These are phyloP conservation scores for Amanita exitialis DNA, from an alignment of 768 basidiomycete species.

Conservation along the genomic window DNA sequence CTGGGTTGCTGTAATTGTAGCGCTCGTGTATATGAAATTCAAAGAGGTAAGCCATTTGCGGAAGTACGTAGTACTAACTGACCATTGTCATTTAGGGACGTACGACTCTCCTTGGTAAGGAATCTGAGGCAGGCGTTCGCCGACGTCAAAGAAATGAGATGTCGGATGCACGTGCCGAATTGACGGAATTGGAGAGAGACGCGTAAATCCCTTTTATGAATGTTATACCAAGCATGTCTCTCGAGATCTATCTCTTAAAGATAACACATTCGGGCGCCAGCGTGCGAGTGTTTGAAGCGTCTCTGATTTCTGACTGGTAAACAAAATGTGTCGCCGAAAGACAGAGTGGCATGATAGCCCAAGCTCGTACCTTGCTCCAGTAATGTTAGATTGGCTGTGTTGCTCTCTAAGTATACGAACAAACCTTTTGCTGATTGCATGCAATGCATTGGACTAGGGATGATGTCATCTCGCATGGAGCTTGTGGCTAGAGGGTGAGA, in stretches of 20 bases:
- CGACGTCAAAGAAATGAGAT: slow-evolving; percentile 12
- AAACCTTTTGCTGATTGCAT: too few relatives aligned
- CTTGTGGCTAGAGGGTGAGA: too few relatives aligned
- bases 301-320: background rate
- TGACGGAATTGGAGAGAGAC: background rate
- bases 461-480: too few relatives aligned
- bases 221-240: background rate
- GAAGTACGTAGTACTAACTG: background rate
- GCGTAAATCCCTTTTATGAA: background rate
- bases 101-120: slow-evolving; percentile 46
- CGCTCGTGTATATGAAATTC: slow-evolving; percentile 60
- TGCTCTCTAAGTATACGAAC: too few relatives aligned
- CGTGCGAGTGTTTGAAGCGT: background rate
- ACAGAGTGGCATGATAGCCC: too few relatives aligned
- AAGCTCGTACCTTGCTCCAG: too few relatives aligned
- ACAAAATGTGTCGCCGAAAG: too few relatives aligned
- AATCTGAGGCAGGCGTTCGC: slow-evolving; percentile 37
- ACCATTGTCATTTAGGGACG: slow-evolving; percentile 36
- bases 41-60: slow-evolving; percentile 29
- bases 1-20: slow-evolving; percentile 74
- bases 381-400: too few relatives aligned
- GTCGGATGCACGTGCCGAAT: background rate
- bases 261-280: background rate
- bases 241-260: background rate
- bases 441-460: too few relatives aligned